phyloP scores from a whole-genome alignment of 257 asterid species.

The Jasminum sambac region DNA sequence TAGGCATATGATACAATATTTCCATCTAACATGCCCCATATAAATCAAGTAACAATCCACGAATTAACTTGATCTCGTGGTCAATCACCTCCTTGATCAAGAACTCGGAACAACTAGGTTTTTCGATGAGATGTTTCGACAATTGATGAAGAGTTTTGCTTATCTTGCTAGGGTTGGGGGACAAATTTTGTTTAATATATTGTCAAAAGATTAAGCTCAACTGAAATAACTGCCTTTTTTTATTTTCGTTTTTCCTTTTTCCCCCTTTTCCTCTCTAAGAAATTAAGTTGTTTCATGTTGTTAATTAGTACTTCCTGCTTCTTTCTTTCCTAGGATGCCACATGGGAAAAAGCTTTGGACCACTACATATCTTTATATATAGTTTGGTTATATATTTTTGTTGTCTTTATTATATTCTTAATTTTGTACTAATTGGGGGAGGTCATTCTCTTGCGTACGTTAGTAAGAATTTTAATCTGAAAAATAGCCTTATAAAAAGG shows the following conservation, averaged over 20 bases:
- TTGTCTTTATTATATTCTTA: slow-evolving; percentile 38
- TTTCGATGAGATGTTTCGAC: neutral
- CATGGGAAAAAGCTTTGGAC: slow-evolving; percentile 28
- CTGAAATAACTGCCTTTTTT: slow-evolving; percentile 36
- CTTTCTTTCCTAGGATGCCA: slow-evolving; percentile 53
- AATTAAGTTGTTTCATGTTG: neutral
- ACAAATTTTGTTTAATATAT: neutral
- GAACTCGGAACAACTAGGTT: neutral
- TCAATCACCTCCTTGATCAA: neutral
- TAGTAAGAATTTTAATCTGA: slow-evolving; percentile 25
- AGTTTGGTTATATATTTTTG: neutral
- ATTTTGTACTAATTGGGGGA: slow-evolving; percentile 24
- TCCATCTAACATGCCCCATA: neutral
- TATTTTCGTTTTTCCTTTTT: too few relatives aligned
- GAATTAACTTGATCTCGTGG: neutral
- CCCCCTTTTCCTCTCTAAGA: neutral
- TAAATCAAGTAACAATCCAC: neutral
- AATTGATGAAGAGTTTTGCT: neutral
- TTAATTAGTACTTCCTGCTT: neutral
- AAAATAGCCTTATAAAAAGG: slow-evolving; percentile 37
- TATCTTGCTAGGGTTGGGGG: neutral
- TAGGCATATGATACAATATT: too few relatives aligned
- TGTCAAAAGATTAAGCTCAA: slow-evolving; percentile 13
- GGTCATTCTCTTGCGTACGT: neutral
- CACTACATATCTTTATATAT: slow-evolving; percentile 6